Conservation (phyloP, 495 filamentous ascomycete species). For the Penicillium subrubescens region DNA sequence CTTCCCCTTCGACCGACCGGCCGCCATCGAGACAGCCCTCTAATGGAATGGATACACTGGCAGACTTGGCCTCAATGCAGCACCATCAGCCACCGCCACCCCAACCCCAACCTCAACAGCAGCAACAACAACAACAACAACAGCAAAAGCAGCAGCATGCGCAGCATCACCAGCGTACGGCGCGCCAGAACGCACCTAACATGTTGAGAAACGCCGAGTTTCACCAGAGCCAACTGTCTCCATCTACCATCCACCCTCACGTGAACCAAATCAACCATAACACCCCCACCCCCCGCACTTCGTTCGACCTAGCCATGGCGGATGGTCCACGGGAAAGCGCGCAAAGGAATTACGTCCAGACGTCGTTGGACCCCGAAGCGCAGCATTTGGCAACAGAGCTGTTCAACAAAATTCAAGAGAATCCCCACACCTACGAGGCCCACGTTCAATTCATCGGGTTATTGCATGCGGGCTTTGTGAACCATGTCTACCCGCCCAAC, state of each 20-base stretch:
- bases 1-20: slow-evolving; percentile 38
- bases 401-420: slow-evolving; percentile 56
- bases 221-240: slow-evolving; percentile 53
- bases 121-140: not conserved
- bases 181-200: slow-evolving; percentile 41
- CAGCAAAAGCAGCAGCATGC: not conserved
- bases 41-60: slow-evolving; percentile 66
- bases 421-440: slow-evolving; percentile 65
- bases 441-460: slow-evolving; percentile 65
- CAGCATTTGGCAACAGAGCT: slow-evolving; percentile 56
- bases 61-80: slow-evolving; percentile 68
- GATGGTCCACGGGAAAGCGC: slow-evolving; percentile 52
- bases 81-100: slow-evolving; percentile 53
- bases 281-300: slow-evolving; percentile 53
- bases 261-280: slow-evolving; percentile 55
- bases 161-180: slow-evolving; percentile 1
- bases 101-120: not conserved
- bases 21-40: slow-evolving; percentile 49
- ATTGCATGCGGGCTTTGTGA: slow-evolving; percentile 64
- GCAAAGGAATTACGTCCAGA: slow-evolving; percentile 49
- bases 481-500: slow-evolving; percentile 53
- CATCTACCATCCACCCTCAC: slow-evolving; percentile 48
- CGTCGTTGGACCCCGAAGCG: slow-evolving; percentile 56
- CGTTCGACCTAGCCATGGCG: slow-evolving; percentile 59
- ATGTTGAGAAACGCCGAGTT: slow-evolving; percentile 50